phyloP scores from a whole-genome alignment of 106 monocot species.

The Dendrobium chrysotoxum region DNA sequence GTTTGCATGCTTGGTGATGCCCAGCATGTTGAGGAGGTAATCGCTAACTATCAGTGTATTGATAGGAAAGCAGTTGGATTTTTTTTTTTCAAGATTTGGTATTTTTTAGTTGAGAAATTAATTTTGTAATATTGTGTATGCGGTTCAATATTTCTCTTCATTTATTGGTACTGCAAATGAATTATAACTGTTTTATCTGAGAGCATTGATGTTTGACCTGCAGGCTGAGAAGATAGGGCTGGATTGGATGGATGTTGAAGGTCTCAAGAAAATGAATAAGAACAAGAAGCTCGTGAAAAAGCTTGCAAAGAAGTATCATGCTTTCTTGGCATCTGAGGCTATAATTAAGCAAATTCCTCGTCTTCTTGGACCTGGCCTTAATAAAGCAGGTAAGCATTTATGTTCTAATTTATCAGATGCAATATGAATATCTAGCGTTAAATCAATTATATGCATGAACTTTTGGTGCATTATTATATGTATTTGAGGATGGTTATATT shows the following conservation, averaged over 20 bases:
- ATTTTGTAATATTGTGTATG: not conserved
- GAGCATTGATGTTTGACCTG: not conserved
- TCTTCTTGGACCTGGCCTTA: constrained; percentile 43
- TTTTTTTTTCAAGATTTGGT: not conserved
- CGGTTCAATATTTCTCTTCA: not conserved
- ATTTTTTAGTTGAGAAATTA: not conserved
- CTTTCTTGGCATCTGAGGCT: constrained; percentile 43
- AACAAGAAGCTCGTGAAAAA: constrained; percentile 34
- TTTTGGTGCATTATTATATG: not conserved
- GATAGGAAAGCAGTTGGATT: too few species aligned
- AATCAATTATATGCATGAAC: not conserved
- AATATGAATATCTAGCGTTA: not conserved
- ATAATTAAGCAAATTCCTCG: constrained; percentile 47
- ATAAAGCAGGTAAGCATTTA: constrained; percentile 29
- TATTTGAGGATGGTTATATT: not conserved
- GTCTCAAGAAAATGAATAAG: constrained; percentile 27
- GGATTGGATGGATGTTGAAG: constrained; percentile 31
- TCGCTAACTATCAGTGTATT: not conserved
- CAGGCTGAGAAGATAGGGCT: constrained; percentile 28
- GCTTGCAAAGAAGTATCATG: constrained; percentile 44
- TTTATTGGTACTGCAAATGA: not conserved
- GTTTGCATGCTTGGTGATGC: constrained; percentile 58
- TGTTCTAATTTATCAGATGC: not conserved
- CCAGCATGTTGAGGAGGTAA: constrained; percentile 40
- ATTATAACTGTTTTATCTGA: not conserved